phyloP scores from a whole-genome alignment of 2,329 filamentous ascomycete genomes.

The Colletotrichum sansevieriae region DNA sequence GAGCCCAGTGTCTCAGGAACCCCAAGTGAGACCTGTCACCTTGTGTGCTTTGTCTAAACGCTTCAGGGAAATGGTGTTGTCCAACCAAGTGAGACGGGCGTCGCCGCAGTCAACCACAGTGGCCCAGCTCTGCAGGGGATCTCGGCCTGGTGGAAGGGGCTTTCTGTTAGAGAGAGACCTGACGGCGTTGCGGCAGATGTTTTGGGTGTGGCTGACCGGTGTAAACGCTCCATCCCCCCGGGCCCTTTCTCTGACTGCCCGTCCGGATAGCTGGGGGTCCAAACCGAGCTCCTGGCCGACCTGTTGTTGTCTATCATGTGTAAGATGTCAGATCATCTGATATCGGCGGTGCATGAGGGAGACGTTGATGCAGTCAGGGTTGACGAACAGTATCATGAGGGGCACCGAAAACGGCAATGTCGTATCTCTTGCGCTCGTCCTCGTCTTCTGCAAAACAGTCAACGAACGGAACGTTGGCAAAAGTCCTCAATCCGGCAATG shows the following conservation, averaged over 20 bases:
- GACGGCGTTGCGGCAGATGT: no score
- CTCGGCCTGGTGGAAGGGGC: slow-evolving; percentile 24
- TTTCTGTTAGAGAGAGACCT: slow-evolving; percentile 18
- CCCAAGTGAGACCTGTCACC: slow-evolving; percentile 47
- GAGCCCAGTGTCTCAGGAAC: slow-evolving; percentile 5
- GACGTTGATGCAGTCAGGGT: not conserved
- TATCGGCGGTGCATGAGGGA: no score
- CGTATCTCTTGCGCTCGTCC: slow-evolving; percentile 38
- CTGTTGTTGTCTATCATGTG: slow-evolving; percentile 42
- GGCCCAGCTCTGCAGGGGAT: slow-evolving; percentile 41
- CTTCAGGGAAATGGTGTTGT: slow-evolving; percentile 79
- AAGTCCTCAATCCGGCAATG: slow-evolving; percentile 44
- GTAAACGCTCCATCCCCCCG: slow-evolving; percentile 45
- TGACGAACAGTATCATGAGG: slow-evolving; percentile 48
- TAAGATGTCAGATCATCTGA: not conserved
- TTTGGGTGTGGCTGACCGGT: slow-evolving; percentile 39
- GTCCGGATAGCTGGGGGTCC: slow-evolving; percentile 47
- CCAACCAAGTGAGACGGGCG: slow-evolving; percentile 81
- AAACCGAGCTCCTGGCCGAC: slow-evolving; percentile 48
- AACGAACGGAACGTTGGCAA: slow-evolving; percentile 45
- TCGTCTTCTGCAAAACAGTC: slow-evolving; percentile 45
- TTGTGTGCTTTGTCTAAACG: slow-evolving; percentile 80
- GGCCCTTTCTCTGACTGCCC: slow-evolving; percentile 45
- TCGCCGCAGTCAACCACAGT: slow-evolving; percentile 82
- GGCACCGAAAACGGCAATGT: slow-evolving; percentile 49